These are phyloP conservation scores for Hemileia vastatrix DNA, from an alignment of 1,284 basidiomycete species.

Conservation along the genomic window DNA sequence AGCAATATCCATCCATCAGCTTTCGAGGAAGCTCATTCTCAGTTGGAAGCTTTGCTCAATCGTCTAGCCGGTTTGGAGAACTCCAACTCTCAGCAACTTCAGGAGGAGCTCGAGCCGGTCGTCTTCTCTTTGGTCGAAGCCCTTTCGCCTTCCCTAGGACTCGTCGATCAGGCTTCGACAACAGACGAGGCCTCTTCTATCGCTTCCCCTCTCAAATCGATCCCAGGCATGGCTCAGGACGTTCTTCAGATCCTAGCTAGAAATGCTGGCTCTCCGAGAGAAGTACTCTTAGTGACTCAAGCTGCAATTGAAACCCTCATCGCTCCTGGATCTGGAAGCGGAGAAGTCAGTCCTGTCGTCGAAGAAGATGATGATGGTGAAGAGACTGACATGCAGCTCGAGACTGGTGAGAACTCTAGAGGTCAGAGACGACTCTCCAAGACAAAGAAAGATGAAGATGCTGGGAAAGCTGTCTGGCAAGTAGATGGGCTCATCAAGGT, in stretches of 20 bases:
- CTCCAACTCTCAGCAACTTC: conserved; percentile 22
- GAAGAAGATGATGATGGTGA: neutral
- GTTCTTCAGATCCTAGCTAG: neutral
- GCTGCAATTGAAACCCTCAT: neutral
- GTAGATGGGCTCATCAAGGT: neutral
- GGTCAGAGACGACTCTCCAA: neutral
- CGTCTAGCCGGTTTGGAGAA: conserved; percentile 18
- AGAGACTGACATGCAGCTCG: neutral
- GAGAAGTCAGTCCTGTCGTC: neutral
- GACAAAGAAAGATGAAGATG: neutral
- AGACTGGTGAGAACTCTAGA: neutral
- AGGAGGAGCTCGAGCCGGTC: conserved; percentile 28
- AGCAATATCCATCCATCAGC: conserved; percentile 1
- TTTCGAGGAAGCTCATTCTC: conserved; percentile 7
- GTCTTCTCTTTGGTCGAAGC: conserved; percentile 33
- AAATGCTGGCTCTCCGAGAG: neutral
- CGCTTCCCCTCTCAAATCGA: neutral
- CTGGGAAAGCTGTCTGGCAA: neutral
- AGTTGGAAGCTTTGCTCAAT: conserved; percentile 15
- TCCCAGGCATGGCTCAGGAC: neutral
- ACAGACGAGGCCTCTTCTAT: neutral
- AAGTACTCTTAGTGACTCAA: neutral
- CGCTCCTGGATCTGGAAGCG: neutral
- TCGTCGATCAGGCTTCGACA: conserved; percentile 11
- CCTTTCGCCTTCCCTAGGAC: conserved; percentile 28